Conservation (phyloP, 495 filamentous ascomycete species). For the Symbiotaphrina buchneri region DNA sequence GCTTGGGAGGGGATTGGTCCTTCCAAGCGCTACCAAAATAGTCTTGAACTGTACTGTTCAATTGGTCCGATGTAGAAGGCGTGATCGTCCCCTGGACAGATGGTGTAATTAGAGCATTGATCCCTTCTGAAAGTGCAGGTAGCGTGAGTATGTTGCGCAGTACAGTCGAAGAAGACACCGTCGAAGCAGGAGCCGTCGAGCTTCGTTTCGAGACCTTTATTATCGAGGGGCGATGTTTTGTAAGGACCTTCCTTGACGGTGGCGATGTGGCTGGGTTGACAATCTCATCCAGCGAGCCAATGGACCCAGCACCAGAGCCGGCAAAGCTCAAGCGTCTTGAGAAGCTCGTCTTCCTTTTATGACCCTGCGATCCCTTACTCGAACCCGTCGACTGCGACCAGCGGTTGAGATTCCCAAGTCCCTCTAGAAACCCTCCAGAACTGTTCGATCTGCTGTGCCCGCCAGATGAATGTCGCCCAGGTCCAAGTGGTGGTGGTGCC, state of each 20-base stretch:
- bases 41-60: too few species aligned
- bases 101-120: too few species aligned
- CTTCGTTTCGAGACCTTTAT: neutral
- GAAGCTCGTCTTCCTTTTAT: slow-evolving; percentile 24
- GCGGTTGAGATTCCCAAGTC: slow-evolving; percentile 51
- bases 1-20: too few species aligned
- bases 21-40: too few species aligned
- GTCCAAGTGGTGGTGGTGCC: too few species aligned
- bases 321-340: slow-evolving; percentile 29
- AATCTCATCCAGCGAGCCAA: slow-evolving; percentile 1
- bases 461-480: slow-evolving; percentile 9
- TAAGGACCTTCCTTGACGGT: neutral
- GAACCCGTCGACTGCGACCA: slow-evolving; percentile 64
- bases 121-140: too few species aligned
- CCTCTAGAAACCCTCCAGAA: slow-evolving; percentile 30
- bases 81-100: too few species aligned
- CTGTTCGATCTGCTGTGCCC: slow-evolving; percentile 11
- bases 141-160: too few species aligned
- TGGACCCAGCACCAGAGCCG: slow-evolving; percentile 6
- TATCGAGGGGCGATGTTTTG: neutral
- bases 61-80: too few species aligned
- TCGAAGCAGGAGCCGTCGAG: too few species aligned
- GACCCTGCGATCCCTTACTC: slow-evolving; percentile 31
- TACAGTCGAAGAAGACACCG: too few species aligned
- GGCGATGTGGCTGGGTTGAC: neutral